phyloP scores from a whole-genome alignment of 257 asterid genomes.

The Solanum acaule region DNA sequence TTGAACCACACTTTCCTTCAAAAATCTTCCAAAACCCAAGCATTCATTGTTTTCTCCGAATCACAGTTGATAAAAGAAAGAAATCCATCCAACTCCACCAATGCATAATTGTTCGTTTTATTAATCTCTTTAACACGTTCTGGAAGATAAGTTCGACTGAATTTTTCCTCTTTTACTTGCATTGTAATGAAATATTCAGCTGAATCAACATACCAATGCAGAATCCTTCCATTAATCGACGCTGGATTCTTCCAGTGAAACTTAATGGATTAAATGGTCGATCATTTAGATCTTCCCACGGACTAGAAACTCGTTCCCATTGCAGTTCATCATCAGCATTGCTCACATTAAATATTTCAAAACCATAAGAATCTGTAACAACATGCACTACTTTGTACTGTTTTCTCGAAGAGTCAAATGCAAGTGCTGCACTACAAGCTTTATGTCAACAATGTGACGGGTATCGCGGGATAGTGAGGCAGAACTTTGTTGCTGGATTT shows the following conservation, averaged over 20 bases:
- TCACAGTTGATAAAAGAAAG: neutral
- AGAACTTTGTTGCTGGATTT: neutral
- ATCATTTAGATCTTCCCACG: neutral
- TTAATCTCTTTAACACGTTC: neutral
- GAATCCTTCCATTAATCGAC: neutral
- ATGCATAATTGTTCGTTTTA: neutral
- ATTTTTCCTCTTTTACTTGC: neutral
- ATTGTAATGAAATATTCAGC: conserved; percentile 4
- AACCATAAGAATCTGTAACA: conserved; percentile 1
- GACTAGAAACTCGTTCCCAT: conserved; percentile 7
- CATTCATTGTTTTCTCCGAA: neutral
- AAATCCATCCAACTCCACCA: conserved; percentile 2
- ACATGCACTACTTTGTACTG: conserved; percentile 10
- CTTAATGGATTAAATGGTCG: neutral
- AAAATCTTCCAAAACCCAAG: conserved; percentile 8
- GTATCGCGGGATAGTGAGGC: neutral
- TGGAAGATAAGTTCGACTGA: neutral
- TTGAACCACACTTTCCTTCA: conserved; percentile 4
- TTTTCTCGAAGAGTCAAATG: neutral
- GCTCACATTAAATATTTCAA: conserved; percentile 1
- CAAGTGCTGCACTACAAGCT: conserved; percentile 7
- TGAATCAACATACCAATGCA: conserved; percentile 7
- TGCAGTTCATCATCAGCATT: neutral
- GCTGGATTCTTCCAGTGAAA: neutral
- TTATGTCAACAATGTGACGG: neutral